Percentiles rank a stretch among this genome's conserved stretches.
These are phyloP conservation scores for Deuterostichococcus epilithicus DNA, from an alignment of 139 green algal genomes.

Conservation along the genomic window DNA sequence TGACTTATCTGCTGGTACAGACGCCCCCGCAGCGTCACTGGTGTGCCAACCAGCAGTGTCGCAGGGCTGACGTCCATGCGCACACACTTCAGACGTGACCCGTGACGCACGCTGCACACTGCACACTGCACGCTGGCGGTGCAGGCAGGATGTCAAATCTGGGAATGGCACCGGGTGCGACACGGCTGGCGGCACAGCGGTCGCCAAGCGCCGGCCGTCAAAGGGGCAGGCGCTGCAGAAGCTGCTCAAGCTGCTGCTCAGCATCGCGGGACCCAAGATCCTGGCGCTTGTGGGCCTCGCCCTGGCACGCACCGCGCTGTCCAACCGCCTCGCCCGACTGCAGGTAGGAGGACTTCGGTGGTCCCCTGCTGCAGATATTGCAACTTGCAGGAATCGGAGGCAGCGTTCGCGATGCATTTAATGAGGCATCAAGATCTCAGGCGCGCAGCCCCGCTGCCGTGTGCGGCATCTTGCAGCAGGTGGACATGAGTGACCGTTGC, in stretches of 20 bases:
- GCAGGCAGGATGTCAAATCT: background rate
- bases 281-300: constrained; percentile 27
- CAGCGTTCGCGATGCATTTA: too few species aligned
- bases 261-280: constrained; percentile 30
- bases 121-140: too few species aligned
- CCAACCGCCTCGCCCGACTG: constrained; percentile 60
- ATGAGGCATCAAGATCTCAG: too few species aligned
- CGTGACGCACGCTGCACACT: too few species aligned
- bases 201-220: background rate
- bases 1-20: background rate
- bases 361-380: background rate
- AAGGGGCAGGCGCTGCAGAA: constrained; percentile 25
- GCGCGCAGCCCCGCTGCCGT: too few species aligned
- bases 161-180: background rate
- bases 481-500: too few species aligned
- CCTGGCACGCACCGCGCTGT: constrained; percentile 48
- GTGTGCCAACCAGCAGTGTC: too few species aligned
- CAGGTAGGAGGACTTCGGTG: constrained; percentile 8
- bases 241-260: constrained; percentile 43
- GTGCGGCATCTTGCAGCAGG: too few species aligned
- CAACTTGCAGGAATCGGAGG: too few species aligned
- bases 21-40: too few species aligned
- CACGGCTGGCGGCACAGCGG: background rate
- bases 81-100: too few species aligned
- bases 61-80: too few species aligned